Conservation (phyloP, 805 yeast species). For the Zygosaccharomyces bisporus region DNA sequence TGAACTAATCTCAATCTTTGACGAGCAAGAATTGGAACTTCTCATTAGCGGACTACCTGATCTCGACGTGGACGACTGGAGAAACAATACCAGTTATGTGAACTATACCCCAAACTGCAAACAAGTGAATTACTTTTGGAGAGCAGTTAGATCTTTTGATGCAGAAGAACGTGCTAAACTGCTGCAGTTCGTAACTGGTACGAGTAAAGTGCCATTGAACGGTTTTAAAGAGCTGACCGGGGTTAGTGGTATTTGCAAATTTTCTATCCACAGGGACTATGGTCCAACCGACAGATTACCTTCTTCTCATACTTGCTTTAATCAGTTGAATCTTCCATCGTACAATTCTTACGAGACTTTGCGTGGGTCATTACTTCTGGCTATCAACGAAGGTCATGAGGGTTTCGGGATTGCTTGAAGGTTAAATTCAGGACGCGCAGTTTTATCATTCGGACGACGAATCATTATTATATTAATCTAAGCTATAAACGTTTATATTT, state of each 20-base stretch:
- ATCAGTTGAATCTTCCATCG: constrained; percentile 90
- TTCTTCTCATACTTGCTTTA: constrained; percentile 94
- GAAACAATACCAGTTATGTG: constrained; percentile 71
- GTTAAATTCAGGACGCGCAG: neutral
- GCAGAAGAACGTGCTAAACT: constrained; percentile 90
- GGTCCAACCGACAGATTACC: constrained; percentile 85
- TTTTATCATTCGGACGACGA: neutral
- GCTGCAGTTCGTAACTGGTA: constrained; percentile 94
- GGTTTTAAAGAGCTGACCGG: constrained; percentile 92
- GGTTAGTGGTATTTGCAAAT: constrained; percentile 78
- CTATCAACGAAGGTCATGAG: constrained; percentile 91
- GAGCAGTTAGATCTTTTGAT: constrained; percentile 93
- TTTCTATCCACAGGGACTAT: constrained; percentile 85
- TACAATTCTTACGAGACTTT: constrained; percentile 85
- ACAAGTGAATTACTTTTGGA: constrained; percentile 96
- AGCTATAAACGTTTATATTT: neutral
- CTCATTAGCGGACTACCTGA: constrained; percentile 94
- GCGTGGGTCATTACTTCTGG: constrained; percentile 73
- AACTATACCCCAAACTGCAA: constrained; percentile 80
- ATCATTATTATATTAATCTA: too few relatives aligned
- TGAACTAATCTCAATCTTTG: constrained; percentile 79
- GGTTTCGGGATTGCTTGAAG: constrained; percentile 67
- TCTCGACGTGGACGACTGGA: constrained; percentile 95
- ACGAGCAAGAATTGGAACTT: constrained; percentile 92
- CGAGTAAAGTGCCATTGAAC: constrained; percentile 90